A percentile compares a stretch with the other conserved stretches of the same genome.
These are phyloP conservation scores for Agarophyton chilense DNA, from an alignment of 23 red algal genomes.

Conservation along the genomic window DNA sequence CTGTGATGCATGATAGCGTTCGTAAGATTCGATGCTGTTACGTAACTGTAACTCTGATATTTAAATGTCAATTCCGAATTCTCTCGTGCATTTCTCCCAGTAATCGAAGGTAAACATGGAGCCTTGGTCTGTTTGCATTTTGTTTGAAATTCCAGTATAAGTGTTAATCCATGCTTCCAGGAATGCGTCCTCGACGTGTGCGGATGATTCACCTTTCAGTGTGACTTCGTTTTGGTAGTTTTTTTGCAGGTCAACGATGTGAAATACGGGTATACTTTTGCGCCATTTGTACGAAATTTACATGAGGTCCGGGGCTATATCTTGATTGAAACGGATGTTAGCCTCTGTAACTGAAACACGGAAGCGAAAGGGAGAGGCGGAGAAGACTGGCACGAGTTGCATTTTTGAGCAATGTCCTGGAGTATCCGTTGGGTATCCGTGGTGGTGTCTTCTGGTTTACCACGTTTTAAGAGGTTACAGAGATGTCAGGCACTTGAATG, in stretches of 20 bases:
- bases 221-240: constrained; percentile 14
- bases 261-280: no score
- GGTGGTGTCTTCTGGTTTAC: not conserved
- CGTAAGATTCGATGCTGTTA: constrained; percentile 15
- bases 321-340: constrained; percentile 14
- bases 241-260: constrained; percentile 39
- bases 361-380: not conserved
- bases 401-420: constrained; percentile 35
- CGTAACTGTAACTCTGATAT: constrained; percentile 8
- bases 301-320: constrained; percentile 44
- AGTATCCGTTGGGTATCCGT: not conserved
- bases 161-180: constrained; percentile 13
- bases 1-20: no score
- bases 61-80: constrained; percentile 24
- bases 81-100: no score
- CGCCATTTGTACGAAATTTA: no score
- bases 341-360: not conserved
- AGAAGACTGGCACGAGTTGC: not conserved
- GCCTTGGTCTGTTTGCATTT: constrained; percentile 14
- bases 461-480: constrained; percentile 46
- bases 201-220: not conserved
- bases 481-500: constrained; percentile 33
- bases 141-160: constrained; percentile 14
- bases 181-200: constrained; percentile 46
- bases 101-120: constrained; percentile 46